A percentile compares a stretch with the other conserved stretches of the same genome.
These are phyloP conservation scores for Trichoderma afroharzianum DNA, from an alignment of 2,329 filamentous ascomycete genomes.

Conservation along the genomic window DNA sequence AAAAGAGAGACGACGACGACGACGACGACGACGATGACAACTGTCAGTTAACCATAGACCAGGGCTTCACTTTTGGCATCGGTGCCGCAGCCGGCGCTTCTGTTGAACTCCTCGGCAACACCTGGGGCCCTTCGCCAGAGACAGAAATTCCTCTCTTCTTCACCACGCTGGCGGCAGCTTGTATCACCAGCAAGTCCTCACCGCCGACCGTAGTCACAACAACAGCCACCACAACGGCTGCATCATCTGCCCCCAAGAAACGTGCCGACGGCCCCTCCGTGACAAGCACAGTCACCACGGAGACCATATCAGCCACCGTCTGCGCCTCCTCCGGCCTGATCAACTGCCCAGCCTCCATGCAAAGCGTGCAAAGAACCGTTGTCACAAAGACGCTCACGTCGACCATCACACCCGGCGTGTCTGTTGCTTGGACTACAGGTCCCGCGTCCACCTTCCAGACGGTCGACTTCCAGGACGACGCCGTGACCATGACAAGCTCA, in stretches of 20 bases:
- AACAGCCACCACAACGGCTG: conserved; percentile 12
- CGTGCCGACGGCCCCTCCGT: conserved; percentile 32
- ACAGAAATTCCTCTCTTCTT: conserved; percentile 50
- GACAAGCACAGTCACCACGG: conserved; percentile 38
- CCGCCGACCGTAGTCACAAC: conserved; percentile 20
- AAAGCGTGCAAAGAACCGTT: conserved; percentile 40
- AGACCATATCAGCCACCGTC: conserved; percentile 42
- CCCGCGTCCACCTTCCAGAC: conserved; percentile 30
- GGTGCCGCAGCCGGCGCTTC: conserved; percentile 54
- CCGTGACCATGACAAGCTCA: conserved; percentile 19
- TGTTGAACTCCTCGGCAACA: conserved; percentile 38
- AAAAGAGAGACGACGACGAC: conserved; percentile 20
- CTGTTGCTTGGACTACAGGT: conserved; percentile 23
- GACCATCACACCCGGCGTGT: conserved; percentile 36
- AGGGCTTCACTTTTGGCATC: conserved; percentile 50
- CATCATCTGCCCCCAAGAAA: conserved; percentile 18
- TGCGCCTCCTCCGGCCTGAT: conserved; percentile 42
- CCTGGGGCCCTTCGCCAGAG: conserved; percentile 48
- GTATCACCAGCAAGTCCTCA: conserved; percentile 27
- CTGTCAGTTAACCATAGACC: conserved; percentile 44
- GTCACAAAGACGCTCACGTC: conserved; percentile 40
- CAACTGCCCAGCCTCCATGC: conserved; percentile 50
- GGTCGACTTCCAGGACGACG: conserved; percentile 42
- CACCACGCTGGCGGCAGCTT: conserved; percentile 46
- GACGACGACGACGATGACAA: conserved; percentile 29